Conservation (phyloP, 106 monocot species). For the Triglochin maritima region DNA sequence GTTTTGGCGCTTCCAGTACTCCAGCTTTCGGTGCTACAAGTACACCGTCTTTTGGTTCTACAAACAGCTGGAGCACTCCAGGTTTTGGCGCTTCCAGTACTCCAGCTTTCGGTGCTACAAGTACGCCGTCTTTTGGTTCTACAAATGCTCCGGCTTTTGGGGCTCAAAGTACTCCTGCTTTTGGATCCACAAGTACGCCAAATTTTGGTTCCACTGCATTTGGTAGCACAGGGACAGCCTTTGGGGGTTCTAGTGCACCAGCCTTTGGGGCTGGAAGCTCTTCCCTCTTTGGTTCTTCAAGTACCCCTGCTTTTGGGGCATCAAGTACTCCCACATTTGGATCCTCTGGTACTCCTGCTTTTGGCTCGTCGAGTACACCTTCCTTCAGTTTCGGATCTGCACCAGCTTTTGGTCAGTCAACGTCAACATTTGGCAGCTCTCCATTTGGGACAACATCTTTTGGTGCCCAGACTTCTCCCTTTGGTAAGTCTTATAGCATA, state of each 20-base stretch:
- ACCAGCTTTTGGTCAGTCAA: slow-evolving; percentile 6
- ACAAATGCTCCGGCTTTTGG: slow-evolving; percentile 3
- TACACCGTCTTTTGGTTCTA: too few species aligned
- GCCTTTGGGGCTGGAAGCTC: slow-evolving; percentile 29
- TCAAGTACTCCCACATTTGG: slow-evolving; percentile 29
- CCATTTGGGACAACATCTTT: slow-evolving; percentile 11
- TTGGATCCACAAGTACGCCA: slow-evolving; percentile 23
- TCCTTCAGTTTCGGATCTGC: slow-evolving; percentile 14
- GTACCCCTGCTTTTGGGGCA: slow-evolving; percentile 34
- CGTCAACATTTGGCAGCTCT: background rate
- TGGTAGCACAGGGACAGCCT: slow-evolving; percentile 32
- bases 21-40: slow-evolving; percentile 24
- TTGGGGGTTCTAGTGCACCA: slow-evolving; percentile 34
- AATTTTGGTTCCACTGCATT: background rate
- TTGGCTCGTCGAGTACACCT: slow-evolving; percentile 20
- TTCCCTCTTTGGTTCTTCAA: slow-evolving; percentile 28
- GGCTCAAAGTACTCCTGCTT: slow-evolving; percentile 16
- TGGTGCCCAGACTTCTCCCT: slow-evolving; percentile 56
- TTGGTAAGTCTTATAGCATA: slow-evolving; percentile 31
- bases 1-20: slow-evolving; percentile 21
- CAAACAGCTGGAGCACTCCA: too few species aligned
- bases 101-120: slow-evolving; percentile 22
- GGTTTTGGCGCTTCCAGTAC: slow-evolving; percentile 16
- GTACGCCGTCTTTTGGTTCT: background rate
- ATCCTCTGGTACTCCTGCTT: slow-evolving; percentile 18